phyloP scores from a whole-genome alignment of 2,329 filamentous ascomycete genomes.

The Simplicillium aogashimaense region DNA sequence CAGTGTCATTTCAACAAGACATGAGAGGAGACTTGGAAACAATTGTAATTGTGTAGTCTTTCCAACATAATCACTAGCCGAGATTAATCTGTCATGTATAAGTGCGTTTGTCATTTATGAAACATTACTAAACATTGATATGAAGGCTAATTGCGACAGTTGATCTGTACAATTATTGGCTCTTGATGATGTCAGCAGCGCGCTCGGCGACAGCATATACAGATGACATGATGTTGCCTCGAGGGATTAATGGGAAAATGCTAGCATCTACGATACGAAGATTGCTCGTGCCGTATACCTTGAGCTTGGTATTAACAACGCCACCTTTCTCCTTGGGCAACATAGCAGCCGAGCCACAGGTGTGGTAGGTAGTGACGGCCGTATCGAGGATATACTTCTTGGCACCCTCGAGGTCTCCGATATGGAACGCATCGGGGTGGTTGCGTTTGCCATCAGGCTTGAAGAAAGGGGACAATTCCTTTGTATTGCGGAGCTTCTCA shows the following conservation, averaged over 20 bases:
- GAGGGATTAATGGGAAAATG: not conserved
- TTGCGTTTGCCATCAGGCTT: not conserved
- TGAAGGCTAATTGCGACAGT: too few relatives aligned
- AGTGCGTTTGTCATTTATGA: too few relatives aligned
- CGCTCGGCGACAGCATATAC: not conserved
- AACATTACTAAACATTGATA: too few relatives aligned
- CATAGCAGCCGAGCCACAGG: not conserved
- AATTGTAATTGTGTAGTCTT: too few relatives aligned
- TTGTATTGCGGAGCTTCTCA: slow-evolving; percentile 22
- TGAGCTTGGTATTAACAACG: not conserved
- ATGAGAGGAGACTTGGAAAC: too few relatives aligned
- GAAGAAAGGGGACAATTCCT: slow-evolving; percentile 18
- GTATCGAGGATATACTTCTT: not conserved
- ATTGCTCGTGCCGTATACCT: not conserved
- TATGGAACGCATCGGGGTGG: not conserved
- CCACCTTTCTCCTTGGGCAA: not conserved
- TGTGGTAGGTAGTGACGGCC: not conserved
- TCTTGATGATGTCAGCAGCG: not conserved
- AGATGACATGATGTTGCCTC: not conserved
- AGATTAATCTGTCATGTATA: too few relatives aligned
- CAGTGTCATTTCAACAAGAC: too few relatives aligned
- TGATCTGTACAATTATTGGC: not conserved
- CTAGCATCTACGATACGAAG: not conserved
- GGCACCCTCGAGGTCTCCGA: not conserved
- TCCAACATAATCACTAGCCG: too few relatives aligned